Percentiles rank a stretch among this genome's conserved stretches.
Conservation (phyloP, 192 early-diverging fungal species). For the Jimgerdemannia lactiflua region DNA sequence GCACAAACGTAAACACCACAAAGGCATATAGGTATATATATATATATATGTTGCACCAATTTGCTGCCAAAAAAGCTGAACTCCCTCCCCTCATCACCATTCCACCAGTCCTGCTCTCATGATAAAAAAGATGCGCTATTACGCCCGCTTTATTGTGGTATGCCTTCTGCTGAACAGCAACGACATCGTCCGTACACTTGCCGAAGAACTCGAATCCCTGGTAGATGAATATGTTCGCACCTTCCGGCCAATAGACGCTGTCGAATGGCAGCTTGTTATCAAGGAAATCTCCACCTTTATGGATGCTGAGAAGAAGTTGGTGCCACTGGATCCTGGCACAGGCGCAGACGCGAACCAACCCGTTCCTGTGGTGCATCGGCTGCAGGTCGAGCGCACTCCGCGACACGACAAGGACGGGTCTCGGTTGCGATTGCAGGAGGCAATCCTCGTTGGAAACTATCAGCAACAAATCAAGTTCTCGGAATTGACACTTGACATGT, state of each 20-base stretch:
- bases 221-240: conserved; percentile 86
- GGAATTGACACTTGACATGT: conserved; percentile 95
- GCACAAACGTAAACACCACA: background rate
- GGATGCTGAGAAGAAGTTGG: conserved; percentile 81
- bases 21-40: background rate
- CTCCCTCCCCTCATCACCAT: background rate
- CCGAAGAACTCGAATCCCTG: conserved; percentile 78
- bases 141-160: conserved; percentile 96
- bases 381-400: conserved; percentile 43
- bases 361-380: conserved; percentile 48
- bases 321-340: conserved; percentile 45
- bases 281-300: conserved; percentile 81
- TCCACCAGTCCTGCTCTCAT: conserved; percentile 74
- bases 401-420: conserved; percentile 60
- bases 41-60: background rate
- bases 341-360: conserved; percentile 29
- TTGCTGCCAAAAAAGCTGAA: background rate
- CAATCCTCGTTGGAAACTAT: conserved; percentile 93
- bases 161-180: conserved; percentile 83
- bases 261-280: conserved; percentile 85
- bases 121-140: conserved; percentile 98
- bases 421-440: conserved; percentile 82
- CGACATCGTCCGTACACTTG: conserved; percentile 75
- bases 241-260: conserved; percentile 86
- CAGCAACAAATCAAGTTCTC: conserved; percentile 98